phyloP scores from a whole-genome alignment of 2,329 filamentous ascomycete genomes.

The Hymenoscyphus fraxineus region DNA sequence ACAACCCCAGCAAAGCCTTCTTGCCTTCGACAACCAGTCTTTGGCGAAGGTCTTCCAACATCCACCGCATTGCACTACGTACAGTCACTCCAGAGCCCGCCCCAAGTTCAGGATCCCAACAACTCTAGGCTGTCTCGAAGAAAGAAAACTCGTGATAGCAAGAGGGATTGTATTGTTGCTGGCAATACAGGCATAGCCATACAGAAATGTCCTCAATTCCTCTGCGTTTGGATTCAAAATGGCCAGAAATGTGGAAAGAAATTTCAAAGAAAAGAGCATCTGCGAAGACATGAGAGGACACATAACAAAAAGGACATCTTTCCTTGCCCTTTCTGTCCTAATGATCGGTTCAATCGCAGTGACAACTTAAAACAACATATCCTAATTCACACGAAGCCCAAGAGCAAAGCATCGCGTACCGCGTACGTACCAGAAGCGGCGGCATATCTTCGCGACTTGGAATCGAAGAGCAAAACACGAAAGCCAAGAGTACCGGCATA shows the following conservation, averaged over 20 bases:
- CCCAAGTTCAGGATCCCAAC: not conserved
- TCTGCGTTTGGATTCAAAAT: slow-evolving; percentile 38
- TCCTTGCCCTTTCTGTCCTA: slow-evolving; percentile 23
- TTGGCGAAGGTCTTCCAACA: slow-evolving; percentile 5
- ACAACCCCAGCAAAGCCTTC: slow-evolving; percentile 13
- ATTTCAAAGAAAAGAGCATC: slow-evolving; percentile 47
- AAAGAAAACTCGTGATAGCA: slow-evolving; percentile 5
- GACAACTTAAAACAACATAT: slow-evolving; percentile 30
- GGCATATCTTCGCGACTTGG: not conserved
- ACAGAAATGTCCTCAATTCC: slow-evolving; percentile 39
- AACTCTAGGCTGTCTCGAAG: not conserved
- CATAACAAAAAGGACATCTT: slow-evolving; percentile 28
- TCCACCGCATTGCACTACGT: slow-evolving; percentile 17
- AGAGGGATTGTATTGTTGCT: not conserved
- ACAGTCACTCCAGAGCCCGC: slow-evolving; percentile 1
- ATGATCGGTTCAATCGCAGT: slow-evolving; percentile 21
- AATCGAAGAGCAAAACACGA: slow-evolving; percentile 1
- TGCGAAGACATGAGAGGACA: slow-evolving; percentile 46
- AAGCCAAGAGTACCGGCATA: not conserved
- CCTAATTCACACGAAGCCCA: slow-evolving; percentile 15
- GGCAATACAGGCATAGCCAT: slow-evolving; percentile 16
- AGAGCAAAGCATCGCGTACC: slow-evolving; percentile 9
- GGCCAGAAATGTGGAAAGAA: slow-evolving; percentile 37
- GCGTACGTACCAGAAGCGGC: slow-evolving; percentile 1
- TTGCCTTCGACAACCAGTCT: slow-evolving; percentile 3